These are phyloP conservation scores for Rhodotorula sp. DNA, from an alignment of 1,284 basidiomycete genomes.

Conservation along the genomic window DNA sequence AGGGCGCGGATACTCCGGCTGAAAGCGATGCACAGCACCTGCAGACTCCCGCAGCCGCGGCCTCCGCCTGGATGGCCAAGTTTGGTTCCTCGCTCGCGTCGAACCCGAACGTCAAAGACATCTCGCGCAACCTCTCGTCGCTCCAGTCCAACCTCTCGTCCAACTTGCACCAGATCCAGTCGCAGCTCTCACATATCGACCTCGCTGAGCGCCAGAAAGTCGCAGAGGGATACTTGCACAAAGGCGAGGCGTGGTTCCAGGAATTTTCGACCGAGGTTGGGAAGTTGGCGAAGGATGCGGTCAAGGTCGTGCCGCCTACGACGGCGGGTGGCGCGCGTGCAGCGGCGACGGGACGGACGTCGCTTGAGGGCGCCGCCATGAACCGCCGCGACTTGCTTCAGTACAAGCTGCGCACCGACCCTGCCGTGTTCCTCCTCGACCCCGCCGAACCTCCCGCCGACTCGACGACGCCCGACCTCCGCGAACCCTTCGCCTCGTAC, in stretches of 20 bases:
- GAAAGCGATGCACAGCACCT: not conserved
- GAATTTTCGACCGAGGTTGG: conserved; percentile 38
- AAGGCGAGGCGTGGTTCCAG: conserved; percentile 40
- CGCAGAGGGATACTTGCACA: conserved; percentile 40
- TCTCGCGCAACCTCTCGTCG: conserved; percentile 23
- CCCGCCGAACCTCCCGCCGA: conserved; percentile 53
- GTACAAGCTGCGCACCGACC: conserved; percentile 68
- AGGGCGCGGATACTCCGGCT: not conserved
- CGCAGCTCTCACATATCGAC: conserved; percentile 37
- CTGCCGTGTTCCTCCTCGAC: conserved; percentile 70
- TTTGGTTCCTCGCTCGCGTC: conserved; percentile 35
- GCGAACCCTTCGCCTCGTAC: conserved; percentile 62
- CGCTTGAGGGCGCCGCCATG: conserved; percentile 50
- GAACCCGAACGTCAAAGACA: conserved; percentile 30
- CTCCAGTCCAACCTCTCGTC: conserved; percentile 25
- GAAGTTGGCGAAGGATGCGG: conserved; percentile 62
- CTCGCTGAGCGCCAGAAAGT: conserved; percentile 26
- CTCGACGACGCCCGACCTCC: conserved; percentile 47
- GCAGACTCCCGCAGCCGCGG: conserved; percentile 30
- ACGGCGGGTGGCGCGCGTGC: conserved; percentile 26
- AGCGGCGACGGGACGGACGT: conserved; percentile 26
- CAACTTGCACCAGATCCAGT: conserved; percentile 33
- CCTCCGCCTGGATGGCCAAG: conserved; percentile 18
- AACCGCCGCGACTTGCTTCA: conserved; percentile 75
- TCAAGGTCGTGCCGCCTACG: conserved; percentile 77